phyloP scores from a whole-genome alignment of 495 filamentous ascomycete genomes.

The Penicillium waksmanii region DNA sequence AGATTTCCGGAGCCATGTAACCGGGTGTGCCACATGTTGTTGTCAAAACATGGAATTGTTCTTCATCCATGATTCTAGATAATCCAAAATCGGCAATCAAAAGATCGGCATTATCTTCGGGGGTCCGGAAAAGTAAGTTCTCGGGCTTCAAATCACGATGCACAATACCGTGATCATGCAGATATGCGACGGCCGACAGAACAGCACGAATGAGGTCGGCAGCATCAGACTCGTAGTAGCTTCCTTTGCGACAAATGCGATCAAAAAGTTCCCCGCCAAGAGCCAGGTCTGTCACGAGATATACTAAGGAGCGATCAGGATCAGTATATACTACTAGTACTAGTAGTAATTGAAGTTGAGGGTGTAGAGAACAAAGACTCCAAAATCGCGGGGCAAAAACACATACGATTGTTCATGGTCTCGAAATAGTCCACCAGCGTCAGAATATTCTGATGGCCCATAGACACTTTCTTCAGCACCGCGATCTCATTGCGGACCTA shows the following conservation, averaged over 20 bases:
- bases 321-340: constrained; percentile 10
- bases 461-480: constrained; percentile 91
- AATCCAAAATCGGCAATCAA: constrained; percentile 97
- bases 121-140: constrained; percentile 59
- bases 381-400: neutral
- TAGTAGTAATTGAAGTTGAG: neutral
- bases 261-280: constrained; percentile 97
- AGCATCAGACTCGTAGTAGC: constrained; percentile 96
- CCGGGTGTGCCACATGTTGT: constrained; percentile 97
- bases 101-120: constrained; percentile 65
- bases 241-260: constrained; percentile 96
- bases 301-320: constrained; percentile 56
- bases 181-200: constrained; percentile 94
- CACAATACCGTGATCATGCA: constrained; percentile 98
- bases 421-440: constrained; percentile 99
- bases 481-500: constrained; percentile 98
- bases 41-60: constrained; percentile 96
- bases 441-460: constrained; percentile 97
- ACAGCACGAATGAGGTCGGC: constrained; percentile 94
- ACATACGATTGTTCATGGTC: constrained; percentile 93
- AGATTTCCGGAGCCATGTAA: constrained; percentile 90
- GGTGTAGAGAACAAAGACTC: neutral
- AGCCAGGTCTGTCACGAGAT: constrained; percentile 95
- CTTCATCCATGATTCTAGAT: constrained; percentile 96
- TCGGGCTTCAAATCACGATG: constrained; percentile 76